Evolutionary conservation across 2,329 filamentous ascomycete species (phyloP).

Genomic region (Clarireedia homoeocarpa): DNA sequence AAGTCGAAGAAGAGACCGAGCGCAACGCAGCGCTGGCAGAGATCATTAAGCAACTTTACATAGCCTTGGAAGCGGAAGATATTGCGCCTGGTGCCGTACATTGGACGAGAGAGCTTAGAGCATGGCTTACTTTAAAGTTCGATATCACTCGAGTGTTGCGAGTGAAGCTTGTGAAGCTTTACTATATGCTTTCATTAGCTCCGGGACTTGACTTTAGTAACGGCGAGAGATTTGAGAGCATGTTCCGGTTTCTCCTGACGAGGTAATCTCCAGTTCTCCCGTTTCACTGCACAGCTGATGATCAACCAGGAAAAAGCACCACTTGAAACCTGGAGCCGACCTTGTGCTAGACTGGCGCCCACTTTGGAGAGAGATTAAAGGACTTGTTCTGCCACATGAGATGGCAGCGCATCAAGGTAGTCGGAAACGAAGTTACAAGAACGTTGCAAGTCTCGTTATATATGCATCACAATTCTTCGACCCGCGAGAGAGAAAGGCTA

Average conservation of each 20-base stretch:
- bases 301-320: conserved; percentile 76
- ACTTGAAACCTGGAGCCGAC: conserved; percentile 83
- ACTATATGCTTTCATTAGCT: conserved; percentile 87
- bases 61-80: conserved; percentile 84
- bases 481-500: conserved; percentile 72
- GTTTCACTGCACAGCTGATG: background rate
- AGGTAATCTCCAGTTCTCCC: conserved; percentile 54
- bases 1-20: conserved; percentile 71
- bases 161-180: conserved; percentile 77
- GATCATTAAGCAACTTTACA: conserved; percentile 90
- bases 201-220: conserved; percentile 78
- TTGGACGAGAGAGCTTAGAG: conserved; percentile 93
- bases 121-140: conserved; percentile 95
- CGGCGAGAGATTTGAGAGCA: conserved; percentile 86
- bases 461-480: conserved; percentile 92
- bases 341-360: conserved; percentile 89
- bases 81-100: conserved; percentile 90
- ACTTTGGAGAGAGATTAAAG: conserved; percentile 86
- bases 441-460: conserved; percentile 78
- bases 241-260: conserved; percentile 87
- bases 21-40: conserved; percentile 73
- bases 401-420: conserved; percentile 56
- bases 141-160: conserved; percentile 83
- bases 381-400: conserved; percentile 80
- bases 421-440: conserved; percentile 49